These are phyloP conservation scores for Coemansia sp. DNA, from an alignment of 192 early-diverging fungal species.

Conservation along the genomic window DNA sequence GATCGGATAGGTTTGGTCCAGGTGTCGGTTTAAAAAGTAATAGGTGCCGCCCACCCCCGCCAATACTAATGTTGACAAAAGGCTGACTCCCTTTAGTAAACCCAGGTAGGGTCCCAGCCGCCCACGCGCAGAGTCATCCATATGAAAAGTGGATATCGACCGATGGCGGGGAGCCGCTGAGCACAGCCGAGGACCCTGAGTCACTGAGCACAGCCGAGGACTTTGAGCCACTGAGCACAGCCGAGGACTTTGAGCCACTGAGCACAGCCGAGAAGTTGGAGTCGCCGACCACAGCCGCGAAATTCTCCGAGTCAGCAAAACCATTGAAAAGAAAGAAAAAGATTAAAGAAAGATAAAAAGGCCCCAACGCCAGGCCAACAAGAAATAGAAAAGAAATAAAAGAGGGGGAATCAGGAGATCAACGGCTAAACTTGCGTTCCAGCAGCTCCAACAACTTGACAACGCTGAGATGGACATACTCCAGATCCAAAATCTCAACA, in stretches of 20 bases:
- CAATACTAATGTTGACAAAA: conserved; percentile 9
- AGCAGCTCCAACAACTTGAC: conserved; percentile 68
- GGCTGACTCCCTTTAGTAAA: conserved; percentile 18
- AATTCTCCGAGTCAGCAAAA: too few species aligned
- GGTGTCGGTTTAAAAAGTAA: conserved; percentile 6
- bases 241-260: too few species aligned
- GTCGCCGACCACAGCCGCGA: too few species aligned
- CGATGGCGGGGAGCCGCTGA: too few species aligned
- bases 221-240: too few species aligned
- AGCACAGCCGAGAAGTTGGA: too few species aligned
- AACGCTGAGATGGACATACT: conserved; percentile 91
- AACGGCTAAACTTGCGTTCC: conserved; percentile 66
- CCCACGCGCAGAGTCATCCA: conserved; percentile 25
- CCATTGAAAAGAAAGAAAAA: too few species aligned
- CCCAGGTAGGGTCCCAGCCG: conserved; percentile 29
- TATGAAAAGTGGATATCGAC: conserved; percentile 40
- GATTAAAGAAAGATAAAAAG: too few species aligned
- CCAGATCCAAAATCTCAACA: conserved; percentile 77
- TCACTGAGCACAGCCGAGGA: too few species aligned
- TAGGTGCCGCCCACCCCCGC: conserved; percentile 19
- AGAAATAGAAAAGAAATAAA: neutral
- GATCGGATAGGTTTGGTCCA: conserved; percentile 17
- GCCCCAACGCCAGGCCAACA: too few species aligned
- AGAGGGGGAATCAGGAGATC: neutral
- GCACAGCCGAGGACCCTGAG: too few species aligned